These are phyloP conservation scores for Colletotrichum camelliae DNA, from an alignment of 2,329 filamentous ascomycete species.

Conservation along the genomic window DNA sequence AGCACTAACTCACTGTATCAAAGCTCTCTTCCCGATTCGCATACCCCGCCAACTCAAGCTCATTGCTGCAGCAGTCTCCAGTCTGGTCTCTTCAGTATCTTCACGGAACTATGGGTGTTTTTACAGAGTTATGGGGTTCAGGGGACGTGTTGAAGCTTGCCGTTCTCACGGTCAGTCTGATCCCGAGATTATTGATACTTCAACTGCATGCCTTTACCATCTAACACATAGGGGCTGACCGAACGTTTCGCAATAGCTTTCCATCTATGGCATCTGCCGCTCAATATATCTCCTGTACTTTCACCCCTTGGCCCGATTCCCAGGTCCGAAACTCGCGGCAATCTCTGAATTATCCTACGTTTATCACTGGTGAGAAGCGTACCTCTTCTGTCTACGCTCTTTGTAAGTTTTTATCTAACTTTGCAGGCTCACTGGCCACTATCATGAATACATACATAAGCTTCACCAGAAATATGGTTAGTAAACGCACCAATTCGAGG, in stretches of 20 bases:
- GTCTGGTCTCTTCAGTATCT: neutral
- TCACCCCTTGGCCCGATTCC: neutral
- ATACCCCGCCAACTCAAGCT: rapidly evolving
- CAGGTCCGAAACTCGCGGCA: neutral
- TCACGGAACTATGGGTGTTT: neutral
- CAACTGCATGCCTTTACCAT: neutral
- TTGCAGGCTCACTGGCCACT: neutral
- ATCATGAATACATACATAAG: neutral
- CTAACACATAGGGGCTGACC: neutral
- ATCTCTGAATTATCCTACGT: neutral
- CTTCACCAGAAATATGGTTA: neutral
- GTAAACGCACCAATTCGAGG: neutral
- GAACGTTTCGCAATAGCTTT: neutral
- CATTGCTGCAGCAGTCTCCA: neutral
- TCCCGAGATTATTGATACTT: neutral
- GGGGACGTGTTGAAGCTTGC: neutral
- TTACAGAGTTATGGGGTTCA: neutral
- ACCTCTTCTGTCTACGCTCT: neutral
- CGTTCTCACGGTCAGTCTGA: neutral
- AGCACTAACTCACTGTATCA: neutral
- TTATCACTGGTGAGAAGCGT: neutral
- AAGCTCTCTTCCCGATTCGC: neutral
- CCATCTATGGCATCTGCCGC: neutral
- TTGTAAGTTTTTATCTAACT: neutral
- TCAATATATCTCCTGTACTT: neutral